These are phyloP conservation scores for Posidonia australis DNA, from an alignment of 106 monocot genomes.

Conservation along the genomic window DNA sequence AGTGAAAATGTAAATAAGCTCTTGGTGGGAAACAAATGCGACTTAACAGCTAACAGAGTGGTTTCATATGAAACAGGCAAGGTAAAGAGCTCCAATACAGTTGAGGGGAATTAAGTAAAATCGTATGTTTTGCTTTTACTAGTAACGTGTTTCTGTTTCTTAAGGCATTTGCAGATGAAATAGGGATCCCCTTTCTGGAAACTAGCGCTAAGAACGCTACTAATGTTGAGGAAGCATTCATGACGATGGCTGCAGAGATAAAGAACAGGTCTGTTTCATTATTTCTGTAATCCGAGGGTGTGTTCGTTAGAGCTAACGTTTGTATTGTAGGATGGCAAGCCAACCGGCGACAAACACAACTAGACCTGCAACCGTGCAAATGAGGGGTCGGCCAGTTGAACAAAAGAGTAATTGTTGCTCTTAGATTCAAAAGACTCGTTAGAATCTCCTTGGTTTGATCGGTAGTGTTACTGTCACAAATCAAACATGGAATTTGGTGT, in stretches of 20 bases:
- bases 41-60: slow-evolving; percentile 35
- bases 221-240: slow-evolving; percentile 21
- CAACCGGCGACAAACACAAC: slow-evolving; percentile 41
- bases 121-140: background rate
- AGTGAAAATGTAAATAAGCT: slow-evolving; percentile 50
- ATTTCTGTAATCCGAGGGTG: background rate
- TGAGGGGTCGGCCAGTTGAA: slow-evolving; percentile 56
- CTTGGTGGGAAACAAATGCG: slow-evolving; percentile 44
- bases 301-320: background rate
- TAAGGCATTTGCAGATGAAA: slow-evolving; percentile 19
- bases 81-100: slow-evolving; percentile 5
- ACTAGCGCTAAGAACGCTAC: slow-evolving; percentile 21
- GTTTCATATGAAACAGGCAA: slow-evolving; percentile 40
- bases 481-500: too few relatives aligned
- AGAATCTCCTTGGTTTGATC: too few relatives aligned
- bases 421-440: background rate
- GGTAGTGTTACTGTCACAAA: too few relatives aligned
- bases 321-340: slow-evolving; percentile 50
- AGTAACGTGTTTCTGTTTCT: background rate
- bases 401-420: slow-evolving; percentile 45
- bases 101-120: too few relatives aligned
- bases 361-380: slow-evolving; percentile 55
- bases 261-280: slow-evolving; percentile 11
- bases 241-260: slow-evolving; percentile 20
- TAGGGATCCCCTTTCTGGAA: slow-evolving; percentile 19